Evolutionary conservation across 345 rosid genomes (phyloP), one percentile per base, ranked within the genome.

Genomic region (Eucalyptus tenuipes): DNA sequence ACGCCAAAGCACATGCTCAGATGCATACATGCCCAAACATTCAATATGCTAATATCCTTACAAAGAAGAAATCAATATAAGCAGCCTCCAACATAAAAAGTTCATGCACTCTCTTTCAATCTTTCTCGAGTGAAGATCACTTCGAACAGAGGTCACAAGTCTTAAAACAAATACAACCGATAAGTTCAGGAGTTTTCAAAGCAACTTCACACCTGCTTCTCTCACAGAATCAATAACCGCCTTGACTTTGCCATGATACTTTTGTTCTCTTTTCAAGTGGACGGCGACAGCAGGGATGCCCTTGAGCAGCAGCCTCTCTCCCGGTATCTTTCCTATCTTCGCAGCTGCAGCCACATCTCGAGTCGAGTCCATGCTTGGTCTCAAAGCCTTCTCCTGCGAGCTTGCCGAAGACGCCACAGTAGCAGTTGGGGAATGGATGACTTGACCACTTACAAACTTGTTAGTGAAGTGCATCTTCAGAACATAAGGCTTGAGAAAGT

Each of bases 291-390:
- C 99, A 18, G 98, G 99, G 49, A 97, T 94, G 42, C 93, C 94
- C 89, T 94, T 95, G 88, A 91, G 92, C 91, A 94, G 92, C 86
- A 96, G 93, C 37, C 97, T 94, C 88, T 94, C 98, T 29, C 94
- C 98, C 3, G 95, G 93, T 59, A 96, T 90, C 91, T 96, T 97
- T 88, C 99, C 98, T 48, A 95, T 97, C 92, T 92, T 93, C 40
- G 98, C 91, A 82, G 99, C 99, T 80, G 98, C 98, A 2, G 98
- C 98, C 33, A 97, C 96, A 45, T 97, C 98, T 29, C 96, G 92
- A n/a, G 97, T 93, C 49, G 92, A 89, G 27, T 87, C 96, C 93
- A 97, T 92, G 91, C 92, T 92, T 14, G 91, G 40, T 91, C 98
- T 93, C 88, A 97, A 86, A 79, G 95, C 93, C 93, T 94, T 95